These are phyloP conservation scores for Teunomyces stri DNA, from an alignment of 805 yeast genomes.

Conservation along the genomic window DNA sequence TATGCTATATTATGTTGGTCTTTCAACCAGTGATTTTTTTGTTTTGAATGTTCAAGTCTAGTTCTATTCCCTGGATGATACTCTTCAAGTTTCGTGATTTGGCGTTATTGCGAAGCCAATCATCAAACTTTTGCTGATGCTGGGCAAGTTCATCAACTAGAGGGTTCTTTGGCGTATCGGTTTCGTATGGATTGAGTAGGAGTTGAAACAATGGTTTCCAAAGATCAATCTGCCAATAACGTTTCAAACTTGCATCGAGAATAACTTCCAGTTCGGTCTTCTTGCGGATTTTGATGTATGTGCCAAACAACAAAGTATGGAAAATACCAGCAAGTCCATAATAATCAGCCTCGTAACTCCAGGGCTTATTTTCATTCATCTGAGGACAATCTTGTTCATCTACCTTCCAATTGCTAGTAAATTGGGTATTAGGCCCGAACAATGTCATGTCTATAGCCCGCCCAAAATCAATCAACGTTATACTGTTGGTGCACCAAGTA, in stretches of 20 bases:
- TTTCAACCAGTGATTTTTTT: conserved; percentile 9
- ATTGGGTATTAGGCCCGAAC: conserved; percentile 48
- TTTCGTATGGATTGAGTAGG: conserved; percentile 56
- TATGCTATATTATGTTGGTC: not conserved
- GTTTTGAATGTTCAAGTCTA: conserved; percentile 17
- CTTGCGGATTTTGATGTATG: conserved; percentile 45
- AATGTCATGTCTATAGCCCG: conserved; percentile 69
- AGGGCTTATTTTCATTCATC: conserved; percentile 55
- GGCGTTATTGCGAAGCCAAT: conserved; percentile 33
- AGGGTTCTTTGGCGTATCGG: conserved; percentile 34
- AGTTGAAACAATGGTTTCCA: conserved; percentile 69
- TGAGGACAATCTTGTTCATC: conserved; percentile 74
- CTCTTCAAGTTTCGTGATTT: conserved; percentile 22
- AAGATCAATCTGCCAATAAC: conserved; percentile 72
- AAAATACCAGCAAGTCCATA: conserved; percentile 76
- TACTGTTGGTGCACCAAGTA: conserved; percentile 54
- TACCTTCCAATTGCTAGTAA: conserved; percentile 57
- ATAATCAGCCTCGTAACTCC: conserved; percentile 83
- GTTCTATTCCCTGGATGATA: conserved; percentile 36
- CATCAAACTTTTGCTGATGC: conserved; percentile 39
- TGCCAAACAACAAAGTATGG: conserved; percentile 72
- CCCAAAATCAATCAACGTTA: conserved; percentile 77
- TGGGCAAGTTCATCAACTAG: conserved; percentile 32
- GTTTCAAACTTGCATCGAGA: conserved; percentile 50
- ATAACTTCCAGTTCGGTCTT: conserved; percentile 15